Conservation (phyloP, 768 basidiomycete genomes). For the Dendrothele bispora region DNA sequence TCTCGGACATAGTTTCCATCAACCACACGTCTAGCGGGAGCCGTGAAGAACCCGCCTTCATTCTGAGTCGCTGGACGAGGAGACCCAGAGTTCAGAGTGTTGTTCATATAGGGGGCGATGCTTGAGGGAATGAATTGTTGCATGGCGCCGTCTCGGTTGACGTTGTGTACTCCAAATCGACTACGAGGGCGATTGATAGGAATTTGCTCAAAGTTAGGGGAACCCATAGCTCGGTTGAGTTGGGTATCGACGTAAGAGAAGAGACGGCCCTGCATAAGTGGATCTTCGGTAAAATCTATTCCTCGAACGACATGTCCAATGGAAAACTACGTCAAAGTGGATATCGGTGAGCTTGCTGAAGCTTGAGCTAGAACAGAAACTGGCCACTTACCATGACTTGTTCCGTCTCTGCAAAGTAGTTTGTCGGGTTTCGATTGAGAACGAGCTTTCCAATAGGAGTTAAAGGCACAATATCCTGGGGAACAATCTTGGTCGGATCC, state of each 20-base stretch:
- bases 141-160: conserved; percentile 68
- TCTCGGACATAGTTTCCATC: conserved; percentile 58
- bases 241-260: conserved; percentile 90
- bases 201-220: conserved; percentile 36
- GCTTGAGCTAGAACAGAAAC: no score
- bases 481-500: conserved; percentile 86
- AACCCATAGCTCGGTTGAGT: conserved; percentile 45
- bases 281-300: conserved; percentile 75
- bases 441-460: conserved; percentile 76
- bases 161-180: conserved; percentile 71
- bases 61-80: conserved; percentile 82
- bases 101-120: no score
- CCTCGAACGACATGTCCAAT: conserved; percentile 70
- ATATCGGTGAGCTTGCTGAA: no score
- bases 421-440: conserved; percentile 52
- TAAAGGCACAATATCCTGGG: conserved; percentile 77
- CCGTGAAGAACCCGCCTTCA: conserved; percentile 50
- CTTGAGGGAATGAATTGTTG: conserved; percentile 45
- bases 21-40: conserved; percentile 49
- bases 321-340: no score
- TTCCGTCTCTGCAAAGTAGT: conserved; percentile 85
- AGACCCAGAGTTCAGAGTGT: not conserved
- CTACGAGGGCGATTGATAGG: conserved; percentile 84
- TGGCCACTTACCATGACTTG: conserved; percentile 86
- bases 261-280: conserved; percentile 80